These are phyloP conservation scores for Gossypium lobatum DNA, from an alignment of 441 rosid genomes.

Conservation along the genomic window DNA sequence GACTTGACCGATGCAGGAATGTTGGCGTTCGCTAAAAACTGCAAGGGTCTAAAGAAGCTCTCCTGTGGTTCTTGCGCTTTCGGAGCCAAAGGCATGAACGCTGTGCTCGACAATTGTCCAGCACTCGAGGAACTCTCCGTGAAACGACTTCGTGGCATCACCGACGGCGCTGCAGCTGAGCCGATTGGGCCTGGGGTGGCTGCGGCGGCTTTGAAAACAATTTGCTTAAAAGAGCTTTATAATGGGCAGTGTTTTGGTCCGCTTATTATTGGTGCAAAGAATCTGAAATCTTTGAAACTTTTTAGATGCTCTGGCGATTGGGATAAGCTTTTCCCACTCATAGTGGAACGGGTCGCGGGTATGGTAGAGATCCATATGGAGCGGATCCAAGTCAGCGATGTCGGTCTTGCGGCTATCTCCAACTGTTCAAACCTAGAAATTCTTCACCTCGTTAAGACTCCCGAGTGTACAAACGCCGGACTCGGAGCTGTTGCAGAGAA, in stretches of 20 bases:
- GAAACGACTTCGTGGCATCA: constrained; percentile 68
- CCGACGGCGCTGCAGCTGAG: constrained; percentile 45
- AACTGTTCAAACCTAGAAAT: constrained; percentile 55
- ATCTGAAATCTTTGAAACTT: constrained; percentile 55
- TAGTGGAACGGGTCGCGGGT: constrained; percentile 34
- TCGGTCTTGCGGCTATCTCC: constrained; percentile 47
- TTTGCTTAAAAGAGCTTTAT: constrained; percentile 66
- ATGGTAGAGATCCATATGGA: constrained; percentile 68
- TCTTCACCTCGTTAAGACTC: constrained; percentile 66
- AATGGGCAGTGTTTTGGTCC: constrained; percentile 79
- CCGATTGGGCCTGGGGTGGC: constrained; percentile 64
- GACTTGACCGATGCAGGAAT: constrained; percentile 71
- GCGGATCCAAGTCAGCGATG: constrained; percentile 63
- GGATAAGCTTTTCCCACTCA: constrained; percentile 53
- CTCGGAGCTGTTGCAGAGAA: constrained; percentile 41
- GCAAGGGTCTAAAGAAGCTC: constrained; percentile 63
- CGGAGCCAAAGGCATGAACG: constrained; percentile 85
- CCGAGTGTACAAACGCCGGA: constrained; percentile 59
- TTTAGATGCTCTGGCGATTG: constrained; percentile 76
- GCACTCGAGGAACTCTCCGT: constrained; percentile 68
- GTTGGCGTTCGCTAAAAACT: constrained; percentile 56
- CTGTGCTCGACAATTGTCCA: constrained; percentile 67
- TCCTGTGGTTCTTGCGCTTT: constrained; percentile 78
- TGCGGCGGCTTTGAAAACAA: constrained; percentile 46
- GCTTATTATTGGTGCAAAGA: constrained; percentile 50